These are phyloP conservation scores for Corrigiola litoralis DNA, from an alignment of 179 eudicot species.

Conservation along the genomic window DNA sequence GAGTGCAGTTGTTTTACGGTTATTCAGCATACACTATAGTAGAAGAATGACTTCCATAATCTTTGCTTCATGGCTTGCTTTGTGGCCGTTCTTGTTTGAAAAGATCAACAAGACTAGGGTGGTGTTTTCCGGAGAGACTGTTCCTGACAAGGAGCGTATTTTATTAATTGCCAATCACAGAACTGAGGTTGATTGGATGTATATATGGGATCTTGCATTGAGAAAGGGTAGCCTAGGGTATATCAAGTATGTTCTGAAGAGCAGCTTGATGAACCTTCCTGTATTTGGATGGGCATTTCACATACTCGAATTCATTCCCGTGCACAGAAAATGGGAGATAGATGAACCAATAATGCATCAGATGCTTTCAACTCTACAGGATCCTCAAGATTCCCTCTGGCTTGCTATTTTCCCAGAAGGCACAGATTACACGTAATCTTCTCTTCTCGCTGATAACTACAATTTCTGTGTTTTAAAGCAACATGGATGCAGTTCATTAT, in stretches of 20 bases:
- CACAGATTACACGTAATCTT: constrained; percentile 78
- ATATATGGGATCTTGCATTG: constrained; percentile 84
- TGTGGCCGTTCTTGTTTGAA: constrained; percentile 90
- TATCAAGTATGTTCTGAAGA: constrained; percentile 86
- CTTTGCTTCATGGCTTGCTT: constrained; percentile 76
- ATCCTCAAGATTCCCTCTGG: constrained; percentile 70
- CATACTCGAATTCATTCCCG: constrained; percentile 77
- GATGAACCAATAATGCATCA: constrained; percentile 61
- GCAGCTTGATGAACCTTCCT: constrained; percentile 84
- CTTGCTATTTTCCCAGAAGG: constrained; percentile 96
- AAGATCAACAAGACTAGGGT: constrained; percentile 75
- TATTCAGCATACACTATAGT: constrained; percentile 64
- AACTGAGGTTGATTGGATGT: constrained; percentile 99
- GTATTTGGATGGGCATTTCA: constrained; percentile 94
- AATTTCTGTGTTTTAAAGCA: background rate
- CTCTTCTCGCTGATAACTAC: constrained; percentile 8
- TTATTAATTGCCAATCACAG: constrained; percentile 80
- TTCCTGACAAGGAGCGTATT: constrained; percentile 61
- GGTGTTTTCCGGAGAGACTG: constrained; percentile 70
- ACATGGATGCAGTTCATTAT: background rate
- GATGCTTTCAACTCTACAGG: constrained; percentile 59
- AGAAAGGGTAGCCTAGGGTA: constrained; percentile 70
- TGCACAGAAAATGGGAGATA: constrained; percentile 79
- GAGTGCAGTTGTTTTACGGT: constrained; percentile 40
- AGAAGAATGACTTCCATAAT: constrained; percentile 47